A percentile compares a stretch with the other conserved stretches of the same genome.
phyloP scores from a whole-genome alignment of 108 stramenopile species.

The Pseudonitzschia multistriata region DNA sequence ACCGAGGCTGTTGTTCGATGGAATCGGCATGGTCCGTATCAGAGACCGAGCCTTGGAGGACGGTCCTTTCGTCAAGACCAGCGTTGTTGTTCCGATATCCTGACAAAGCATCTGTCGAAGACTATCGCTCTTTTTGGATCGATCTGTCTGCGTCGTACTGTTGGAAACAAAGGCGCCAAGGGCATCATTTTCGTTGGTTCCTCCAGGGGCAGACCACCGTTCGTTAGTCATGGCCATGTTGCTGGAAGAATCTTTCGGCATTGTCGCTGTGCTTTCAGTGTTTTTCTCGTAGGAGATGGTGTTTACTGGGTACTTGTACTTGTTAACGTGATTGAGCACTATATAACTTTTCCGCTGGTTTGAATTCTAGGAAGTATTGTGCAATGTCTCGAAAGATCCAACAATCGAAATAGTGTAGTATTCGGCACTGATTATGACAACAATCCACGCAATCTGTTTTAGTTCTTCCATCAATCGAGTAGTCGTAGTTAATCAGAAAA shows the following conservation, averaged over 20 bases:
- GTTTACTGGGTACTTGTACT: no score
- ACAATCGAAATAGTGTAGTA: no score
- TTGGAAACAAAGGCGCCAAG: not conserved
- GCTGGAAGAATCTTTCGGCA: not conserved
- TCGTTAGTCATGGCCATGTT: not conserved
- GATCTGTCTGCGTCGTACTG: not conserved
- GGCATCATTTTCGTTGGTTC: not conserved
- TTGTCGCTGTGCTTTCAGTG: not conserved
- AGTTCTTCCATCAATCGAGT: no score
- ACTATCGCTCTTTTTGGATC: not conserved
- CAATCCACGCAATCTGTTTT: no score
- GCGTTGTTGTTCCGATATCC: not conserved
- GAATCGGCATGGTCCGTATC: not conserved
- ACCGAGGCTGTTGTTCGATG: not conserved
- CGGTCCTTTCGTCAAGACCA: not conserved
- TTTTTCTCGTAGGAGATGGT: not conserved
- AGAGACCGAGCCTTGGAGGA: not conserved
- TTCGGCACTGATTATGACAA: no score
- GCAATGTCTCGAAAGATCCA: not conserved
- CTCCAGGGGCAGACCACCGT: not conserved
- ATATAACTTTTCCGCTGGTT: not conserved
- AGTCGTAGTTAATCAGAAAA: no score
- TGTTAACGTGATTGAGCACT: not conserved
- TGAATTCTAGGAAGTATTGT: not conserved
- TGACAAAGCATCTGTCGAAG: not conserved